Percentiles rank a stretch among this genome's conserved stretches.
phyloP scores from a whole-genome alignment of 2,329 filamentous ascomycete species.

The Colletotrichum brevisporum region DNA sequence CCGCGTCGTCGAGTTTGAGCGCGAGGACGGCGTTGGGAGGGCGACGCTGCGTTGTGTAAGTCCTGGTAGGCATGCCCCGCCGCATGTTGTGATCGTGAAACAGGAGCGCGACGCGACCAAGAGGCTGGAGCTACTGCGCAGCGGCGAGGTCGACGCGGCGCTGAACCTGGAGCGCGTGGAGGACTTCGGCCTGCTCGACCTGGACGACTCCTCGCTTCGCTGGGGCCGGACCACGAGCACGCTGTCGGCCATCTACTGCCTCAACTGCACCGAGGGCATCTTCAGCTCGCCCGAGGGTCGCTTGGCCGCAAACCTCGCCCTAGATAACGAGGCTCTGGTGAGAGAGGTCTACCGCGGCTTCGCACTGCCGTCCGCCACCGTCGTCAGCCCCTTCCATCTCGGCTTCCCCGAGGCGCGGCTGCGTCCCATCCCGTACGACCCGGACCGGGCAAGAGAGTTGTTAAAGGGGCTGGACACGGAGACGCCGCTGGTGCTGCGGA shows the following conservation, averaged over 20 bases:
- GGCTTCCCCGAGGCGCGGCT: constrained; percentile 7
- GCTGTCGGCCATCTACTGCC: constrained; percentile 28
- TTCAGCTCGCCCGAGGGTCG: constrained; percentile 16
- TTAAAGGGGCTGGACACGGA: neutral
- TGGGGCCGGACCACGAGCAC: constrained; percentile 25
- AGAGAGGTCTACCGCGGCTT: constrained; percentile 23
- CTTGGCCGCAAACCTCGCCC: constrained; percentile 8
- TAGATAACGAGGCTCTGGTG: constrained; percentile 19
- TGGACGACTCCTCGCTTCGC: neutral
- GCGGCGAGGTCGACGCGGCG: constrained; percentile 8
- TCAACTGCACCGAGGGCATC: constrained; percentile 26
- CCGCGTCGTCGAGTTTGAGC: constrained; percentile 21
- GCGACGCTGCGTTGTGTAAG: neutral
- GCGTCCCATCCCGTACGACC: constrained; percentile 1
- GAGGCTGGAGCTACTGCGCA: neutral
- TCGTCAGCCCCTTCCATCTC: constrained; percentile 21
- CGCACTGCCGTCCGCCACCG: constrained; percentile 10
- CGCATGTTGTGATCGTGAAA: neutral
- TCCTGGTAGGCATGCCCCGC: neutral
- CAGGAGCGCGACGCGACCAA: neutral
- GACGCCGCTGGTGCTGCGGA: neutral
- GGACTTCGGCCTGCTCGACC: neutral
- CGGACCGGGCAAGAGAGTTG: neutral
- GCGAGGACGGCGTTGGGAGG: neutral
- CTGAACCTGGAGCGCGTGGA: constrained; percentile 24